These are phyloP conservation scores for Penicillium silybi DNA, from an alignment of 495 filamentous ascomycete species.

Conservation along the genomic window DNA sequence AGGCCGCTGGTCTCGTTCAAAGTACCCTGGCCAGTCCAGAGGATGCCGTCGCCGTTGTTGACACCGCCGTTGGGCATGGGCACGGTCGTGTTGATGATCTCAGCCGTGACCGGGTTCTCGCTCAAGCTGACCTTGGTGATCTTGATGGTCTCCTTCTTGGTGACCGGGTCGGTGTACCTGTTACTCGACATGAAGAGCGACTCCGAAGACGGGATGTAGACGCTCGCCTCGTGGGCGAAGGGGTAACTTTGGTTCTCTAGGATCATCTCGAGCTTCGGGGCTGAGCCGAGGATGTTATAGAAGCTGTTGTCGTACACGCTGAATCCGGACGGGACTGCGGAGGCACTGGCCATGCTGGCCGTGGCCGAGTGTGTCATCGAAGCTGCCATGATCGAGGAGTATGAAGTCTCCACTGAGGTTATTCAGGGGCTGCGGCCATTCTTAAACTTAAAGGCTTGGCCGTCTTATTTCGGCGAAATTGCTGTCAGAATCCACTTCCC, in stretches of 20 bases:
- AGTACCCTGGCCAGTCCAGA: slow-evolving; percentile 53
- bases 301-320: slow-evolving; percentile 33
- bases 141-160: slow-evolving; percentile 31
- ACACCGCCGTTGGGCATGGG: slow-evolving; percentile 55
- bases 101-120: slow-evolving; percentile 28
- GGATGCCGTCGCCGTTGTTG: slow-evolving; percentile 39
- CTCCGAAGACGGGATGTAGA: slow-evolving; percentile 48
- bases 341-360: slow-evolving; percentile 6
- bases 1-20: slow-evolving; percentile 48
- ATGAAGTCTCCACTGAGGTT: neutral
- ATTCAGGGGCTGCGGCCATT: neutral
- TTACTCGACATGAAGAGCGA: slow-evolving; percentile 61
- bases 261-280: slow-evolving; percentile 35
- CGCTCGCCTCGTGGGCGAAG: slow-evolving; percentile 60
- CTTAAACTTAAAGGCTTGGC: neutral
- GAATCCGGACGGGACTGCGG: slow-evolving; percentile 18
- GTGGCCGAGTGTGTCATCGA: neutral
- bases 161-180: slow-evolving; percentile 27
- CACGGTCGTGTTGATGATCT: slow-evolving; percentile 39
- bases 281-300: slow-evolving; percentile 30
- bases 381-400: neutral
- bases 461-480: neutral
- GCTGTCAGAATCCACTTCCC: slow-evolving; percentile 4
- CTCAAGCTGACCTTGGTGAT: slow-evolving; percentile 32
- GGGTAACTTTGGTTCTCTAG: slow-evolving; percentile 35